Percentiles rank a stretch among this genome's conserved stretches.
These are phyloP conservation scores for Flaveria sonorensis DNA, from an alignment of 129 eudicot species.

Conservation along the genomic window DNA sequence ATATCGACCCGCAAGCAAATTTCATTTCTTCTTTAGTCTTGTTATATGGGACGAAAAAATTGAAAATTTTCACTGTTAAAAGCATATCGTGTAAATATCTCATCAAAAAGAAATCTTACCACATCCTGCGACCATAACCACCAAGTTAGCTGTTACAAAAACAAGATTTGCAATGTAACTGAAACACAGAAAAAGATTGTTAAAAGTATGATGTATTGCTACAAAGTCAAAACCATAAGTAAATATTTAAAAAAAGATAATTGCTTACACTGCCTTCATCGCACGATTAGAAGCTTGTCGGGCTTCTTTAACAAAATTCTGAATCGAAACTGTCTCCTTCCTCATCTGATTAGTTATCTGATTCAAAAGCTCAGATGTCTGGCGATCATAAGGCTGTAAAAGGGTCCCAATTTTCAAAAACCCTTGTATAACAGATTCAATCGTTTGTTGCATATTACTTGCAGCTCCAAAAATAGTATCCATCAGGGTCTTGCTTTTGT, in stretches of 20 bases:
- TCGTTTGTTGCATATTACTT: conserved; percentile 36
- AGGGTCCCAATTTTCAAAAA: conserved; percentile 40
- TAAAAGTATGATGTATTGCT: not conserved
- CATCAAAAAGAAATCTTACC: conserved; percentile 44
- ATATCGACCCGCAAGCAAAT: not conserved
- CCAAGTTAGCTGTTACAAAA: conserved; percentile 47
- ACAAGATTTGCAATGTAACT: conserved; percentile 60
- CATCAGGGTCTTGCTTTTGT: conserved; percentile 44
- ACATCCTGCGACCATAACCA: conserved; percentile 50
- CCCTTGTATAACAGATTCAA: conserved; percentile 35
- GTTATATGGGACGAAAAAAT: conserved; percentile 3
- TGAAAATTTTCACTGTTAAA: not conserved
- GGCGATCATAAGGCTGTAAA: conserved; percentile 46
- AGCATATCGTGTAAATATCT: not conserved
- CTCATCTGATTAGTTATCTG: conserved; percentile 40
- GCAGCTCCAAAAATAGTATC: conserved; percentile 54
- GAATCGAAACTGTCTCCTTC: conserved; percentile 39
- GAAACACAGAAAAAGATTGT: conserved; percentile 10
- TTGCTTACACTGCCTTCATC: conserved; percentile 48
- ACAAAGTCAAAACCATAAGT: not conserved
- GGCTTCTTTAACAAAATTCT: conserved; percentile 39
- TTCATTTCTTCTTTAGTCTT: not conserved
- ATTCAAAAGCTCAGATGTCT: conserved; percentile 38
- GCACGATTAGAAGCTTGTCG: conserved; percentile 41
- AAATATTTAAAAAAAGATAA: not conserved